These are phyloP conservation scores for Zasmidium cellare DNA, from an alignment of 2,329 filamentous ascomycete genomes.

Conservation along the genomic window DNA sequence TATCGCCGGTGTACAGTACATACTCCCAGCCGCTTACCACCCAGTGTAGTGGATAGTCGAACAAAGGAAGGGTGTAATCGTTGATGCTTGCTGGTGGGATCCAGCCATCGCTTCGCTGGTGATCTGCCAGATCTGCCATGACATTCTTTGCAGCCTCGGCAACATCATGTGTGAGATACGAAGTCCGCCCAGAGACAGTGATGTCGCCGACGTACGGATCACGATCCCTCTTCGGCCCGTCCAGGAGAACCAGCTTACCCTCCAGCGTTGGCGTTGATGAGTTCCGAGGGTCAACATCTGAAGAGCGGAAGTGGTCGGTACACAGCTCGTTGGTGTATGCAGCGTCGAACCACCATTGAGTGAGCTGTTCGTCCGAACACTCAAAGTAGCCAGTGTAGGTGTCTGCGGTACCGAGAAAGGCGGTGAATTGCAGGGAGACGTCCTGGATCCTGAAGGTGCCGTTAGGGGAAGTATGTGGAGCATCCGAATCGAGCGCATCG, in stretches of 20 bases:
- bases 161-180: neutral
- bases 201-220: neutral
- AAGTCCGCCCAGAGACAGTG: neutral
- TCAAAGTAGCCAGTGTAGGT: neutral
- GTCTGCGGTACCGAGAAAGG: neutral
- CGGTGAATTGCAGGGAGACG: neutral
- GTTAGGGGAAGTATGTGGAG: neutral
- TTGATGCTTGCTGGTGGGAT: neutral
- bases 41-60: neutral
- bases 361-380: neutral
- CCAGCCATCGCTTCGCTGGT: neutral
- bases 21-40: conserved; percentile 1
- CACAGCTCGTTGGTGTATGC: neutral
- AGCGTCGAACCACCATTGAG: neutral
- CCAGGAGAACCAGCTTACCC: neutral
- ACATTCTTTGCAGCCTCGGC: neutral
- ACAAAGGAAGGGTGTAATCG: neutral
- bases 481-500: neutral
- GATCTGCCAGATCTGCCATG: neutral
- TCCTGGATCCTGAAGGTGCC: neutral
- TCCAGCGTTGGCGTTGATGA: neutral
- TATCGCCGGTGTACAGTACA: neutral
- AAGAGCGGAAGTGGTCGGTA: neutral
- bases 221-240: neutral
- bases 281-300: neutral